Evolutionary conservation across 2,329 filamentous ascomycete species (phyloP), one percentile per base, ranked within the genome.

Genomic region (Trichoderma pleuroti): DNA sequence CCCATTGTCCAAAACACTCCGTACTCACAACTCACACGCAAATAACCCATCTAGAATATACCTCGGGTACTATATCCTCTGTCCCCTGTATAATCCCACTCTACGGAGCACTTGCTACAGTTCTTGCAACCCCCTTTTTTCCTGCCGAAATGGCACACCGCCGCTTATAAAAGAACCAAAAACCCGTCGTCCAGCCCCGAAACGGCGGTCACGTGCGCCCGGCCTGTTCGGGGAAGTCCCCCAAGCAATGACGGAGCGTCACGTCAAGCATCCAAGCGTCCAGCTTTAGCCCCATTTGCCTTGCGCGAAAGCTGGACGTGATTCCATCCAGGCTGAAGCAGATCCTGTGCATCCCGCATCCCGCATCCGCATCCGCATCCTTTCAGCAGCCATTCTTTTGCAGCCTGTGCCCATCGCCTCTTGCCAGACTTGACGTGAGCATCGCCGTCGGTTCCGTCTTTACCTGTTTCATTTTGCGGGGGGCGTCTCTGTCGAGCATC

Each of bases 171-270:
- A 49, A 49, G 24, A 26, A 11, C 21, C 46, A 24, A 39, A 34
- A 24, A 21, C 21, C 11, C 46, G 0, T 56, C 52, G 52, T 32
- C 49, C 46, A 52, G 46, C 46, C 46, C 46, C 46, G 11, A 52
- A 52, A 52, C 46, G 21, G 46, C 46, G 46, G 46, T 80, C 77
- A 80, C 78, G 78, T 79, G 78, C 75, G 12, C 10, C 34, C 64
- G 54, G 52, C 71, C 70, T 72, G 68, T 70, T 74, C 72, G 72
- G 60, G 68, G 46, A 69, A 66, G 72, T 70, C 32, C 30, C 32
- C 30, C 71, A 71, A 74, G 74, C 73, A 59, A 79, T 80, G 79
- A 80, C 69, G 71, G 76, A 72, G 77, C 75, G 73, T 76, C 72
- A 77, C 73, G 74, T 72, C 72, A 71, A 71, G 28, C 42, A 49